A percentile compares a stretch with the other conserved stretches of the same genome.
Evolutionary conservation across 768 basidiomycete genomes (phyloP).

Genomic region (Pluteus cervinus): DNA sequence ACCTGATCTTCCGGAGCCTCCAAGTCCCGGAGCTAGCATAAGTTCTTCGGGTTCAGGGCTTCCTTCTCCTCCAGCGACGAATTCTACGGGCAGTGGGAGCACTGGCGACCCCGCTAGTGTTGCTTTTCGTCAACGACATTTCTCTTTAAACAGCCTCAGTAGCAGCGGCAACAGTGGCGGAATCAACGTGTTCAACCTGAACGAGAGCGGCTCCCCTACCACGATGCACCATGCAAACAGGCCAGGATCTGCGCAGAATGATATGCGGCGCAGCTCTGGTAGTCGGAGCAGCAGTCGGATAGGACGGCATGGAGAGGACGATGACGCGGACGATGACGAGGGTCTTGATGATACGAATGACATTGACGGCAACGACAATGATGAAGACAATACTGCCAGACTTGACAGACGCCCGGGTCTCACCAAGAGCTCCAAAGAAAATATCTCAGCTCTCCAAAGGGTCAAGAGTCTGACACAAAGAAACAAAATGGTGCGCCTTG

Average conservation of each 20-base stretch:
- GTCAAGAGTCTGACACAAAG: conserved; percentile 66
- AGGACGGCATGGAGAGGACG: conserved; percentile 39
- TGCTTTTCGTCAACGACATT: conserved; percentile 24
- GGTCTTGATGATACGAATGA: conserved; percentile 42
- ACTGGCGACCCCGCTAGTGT: conserved; percentile 53
- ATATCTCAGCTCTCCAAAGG: conserved; percentile 54
- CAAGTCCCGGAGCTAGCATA: conserved; percentile 47
- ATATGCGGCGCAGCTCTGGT: conserved; percentile 7
- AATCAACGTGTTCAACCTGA: conserved; percentile 1
- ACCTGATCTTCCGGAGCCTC: conserved; percentile 67
- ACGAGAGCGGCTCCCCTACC: conserved; percentile 2
- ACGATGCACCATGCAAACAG: background rate
- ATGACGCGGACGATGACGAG: conserved; percentile 40
- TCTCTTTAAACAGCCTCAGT: conserved; percentile 12
- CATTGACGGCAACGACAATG: conserved; percentile 39
- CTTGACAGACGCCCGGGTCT: conserved; percentile 28
- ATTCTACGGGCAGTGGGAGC: conserved; percentile 79
- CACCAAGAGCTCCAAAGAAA: conserved; percentile 40
- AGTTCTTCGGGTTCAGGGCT: conserved; percentile 55
- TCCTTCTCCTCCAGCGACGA: conserved; percentile 81
- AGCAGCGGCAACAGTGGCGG: conserved; percentile 9
- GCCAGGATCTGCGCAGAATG: background rate
- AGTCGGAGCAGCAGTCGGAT: conserved; percentile 19
- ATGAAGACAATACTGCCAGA: conserved; percentile 62
- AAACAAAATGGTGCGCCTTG: conserved; percentile 59